A percentile compares a stretch with the other conserved stretches of the same genome.
These are phyloP conservation scores for Saprolegnia parasitica DNA, from an alignment of 352 stramenopile species.

Conservation along the genomic window DNA sequence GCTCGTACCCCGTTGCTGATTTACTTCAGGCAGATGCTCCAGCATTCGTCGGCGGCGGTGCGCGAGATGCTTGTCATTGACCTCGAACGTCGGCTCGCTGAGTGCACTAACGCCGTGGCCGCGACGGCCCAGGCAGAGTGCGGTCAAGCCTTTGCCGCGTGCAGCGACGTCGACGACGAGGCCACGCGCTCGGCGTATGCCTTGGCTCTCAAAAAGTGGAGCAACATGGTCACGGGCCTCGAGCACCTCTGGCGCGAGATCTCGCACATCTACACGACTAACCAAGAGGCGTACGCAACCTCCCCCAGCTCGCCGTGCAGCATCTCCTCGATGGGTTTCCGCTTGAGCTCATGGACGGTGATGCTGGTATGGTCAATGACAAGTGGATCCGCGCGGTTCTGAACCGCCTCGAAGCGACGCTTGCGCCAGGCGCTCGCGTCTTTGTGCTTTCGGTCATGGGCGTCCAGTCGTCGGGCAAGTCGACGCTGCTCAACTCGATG, in stretches of 20 bases:
- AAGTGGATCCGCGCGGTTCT: background rate
- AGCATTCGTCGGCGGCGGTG: background rate
- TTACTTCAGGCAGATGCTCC: background rate
- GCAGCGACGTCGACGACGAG: no score
- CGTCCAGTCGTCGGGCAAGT: slow-evolving; percentile 5
- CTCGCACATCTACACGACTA: background rate
- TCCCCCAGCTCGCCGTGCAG: background rate
- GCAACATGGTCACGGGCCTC: background rate
- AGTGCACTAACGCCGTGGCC: no score
- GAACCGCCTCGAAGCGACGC: background rate
- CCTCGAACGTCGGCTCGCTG: background rate
- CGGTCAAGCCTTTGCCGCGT: no score
- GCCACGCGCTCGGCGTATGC: no score
- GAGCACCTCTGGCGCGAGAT: slow-evolving; percentile 10
- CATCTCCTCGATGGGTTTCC: slow-evolving; percentile 4
- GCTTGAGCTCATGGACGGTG: slow-evolving; percentile 11
- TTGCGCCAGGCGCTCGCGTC: background rate
- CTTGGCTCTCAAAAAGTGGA: no score
- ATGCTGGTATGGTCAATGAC: background rate
- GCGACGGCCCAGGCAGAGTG: no score
- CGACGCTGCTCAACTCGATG: slow-evolving; percentile 12
- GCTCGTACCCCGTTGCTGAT: background rate
- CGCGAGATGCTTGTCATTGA: background rate
- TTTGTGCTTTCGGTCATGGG: slow-evolving; percentile 14
- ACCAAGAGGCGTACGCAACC: background rate